Conservation (phyloP, 495 filamentous ascomycete species). For the Neurospora sp. region DNA sequence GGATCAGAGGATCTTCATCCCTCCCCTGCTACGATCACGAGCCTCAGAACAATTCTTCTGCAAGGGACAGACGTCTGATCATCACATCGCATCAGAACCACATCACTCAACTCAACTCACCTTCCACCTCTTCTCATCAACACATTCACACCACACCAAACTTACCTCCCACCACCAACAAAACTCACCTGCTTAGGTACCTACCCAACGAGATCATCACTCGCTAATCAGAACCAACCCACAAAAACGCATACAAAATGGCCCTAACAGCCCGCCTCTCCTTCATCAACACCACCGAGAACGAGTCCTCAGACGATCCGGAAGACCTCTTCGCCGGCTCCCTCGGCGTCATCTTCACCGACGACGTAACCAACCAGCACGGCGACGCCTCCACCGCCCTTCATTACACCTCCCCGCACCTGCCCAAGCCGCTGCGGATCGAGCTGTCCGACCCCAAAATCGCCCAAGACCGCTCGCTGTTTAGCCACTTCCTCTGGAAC, state of each 20-base stretch:
- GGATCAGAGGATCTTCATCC: not conserved
- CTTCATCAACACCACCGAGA: slow-evolving; percentile 12
- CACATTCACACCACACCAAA: not conserved
- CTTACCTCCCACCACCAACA: not conserved
- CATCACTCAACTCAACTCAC: not conserved
- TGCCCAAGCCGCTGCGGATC: slow-evolving; percentile 34
- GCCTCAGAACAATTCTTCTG: not conserved
- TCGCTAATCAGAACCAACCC: not conserved
- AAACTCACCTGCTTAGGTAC: not conserved
- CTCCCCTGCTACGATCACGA: not conserved
- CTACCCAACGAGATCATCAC: not conserved
- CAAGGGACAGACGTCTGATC: not conserved
- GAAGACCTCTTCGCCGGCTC: slow-evolving; percentile 60
- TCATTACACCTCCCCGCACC: slow-evolving; percentile 54
- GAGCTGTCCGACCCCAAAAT: slow-evolving; percentile 44
- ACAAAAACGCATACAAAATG: slow-evolving; percentile 13
- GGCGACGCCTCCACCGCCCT: slow-evolving; percentile 60
- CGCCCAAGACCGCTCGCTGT: slow-evolving; percentile 52
- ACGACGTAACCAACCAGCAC: slow-evolving; percentile 64
- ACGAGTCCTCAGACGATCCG: slow-evolving; percentile 21
- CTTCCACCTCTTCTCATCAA: not conserved
- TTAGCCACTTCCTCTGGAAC: slow-evolving; percentile 84
- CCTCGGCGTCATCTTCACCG: slow-evolving; percentile 63
- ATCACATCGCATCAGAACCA: not conserved
- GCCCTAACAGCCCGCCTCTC: slow-evolving; percentile 34